These are phyloP conservation scores for Rhodofomes roseus DNA, from an alignment of 1,284 basidiomycete genomes.

Conservation along the genomic window DNA sequence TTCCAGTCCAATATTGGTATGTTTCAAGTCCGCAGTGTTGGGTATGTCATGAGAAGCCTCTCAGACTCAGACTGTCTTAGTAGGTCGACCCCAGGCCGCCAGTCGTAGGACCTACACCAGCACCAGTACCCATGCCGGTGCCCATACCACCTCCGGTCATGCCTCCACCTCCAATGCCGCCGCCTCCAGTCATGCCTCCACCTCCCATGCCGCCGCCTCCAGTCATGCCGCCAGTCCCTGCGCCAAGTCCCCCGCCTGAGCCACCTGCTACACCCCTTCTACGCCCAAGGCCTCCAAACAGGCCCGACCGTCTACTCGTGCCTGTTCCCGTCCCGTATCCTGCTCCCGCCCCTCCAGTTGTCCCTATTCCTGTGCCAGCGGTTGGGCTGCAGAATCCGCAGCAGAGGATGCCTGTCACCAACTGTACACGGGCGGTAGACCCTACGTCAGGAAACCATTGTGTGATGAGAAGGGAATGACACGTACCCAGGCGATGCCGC, in stretches of 20 bases:
- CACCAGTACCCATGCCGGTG: slow-evolving; percentile 2
- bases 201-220: neutral
- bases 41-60: neutral
- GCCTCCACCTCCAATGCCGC: neutral
- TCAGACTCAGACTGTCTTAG: neutral
- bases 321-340: slow-evolving; percentile 4
- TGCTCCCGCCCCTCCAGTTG: neutral
- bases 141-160: neutral
- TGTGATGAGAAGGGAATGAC: neutral
- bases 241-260: neutral
- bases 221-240: neutral
- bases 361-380: neutral
- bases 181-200: neutral
- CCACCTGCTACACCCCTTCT: slow-evolving; percentile 1
- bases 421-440: neutral
- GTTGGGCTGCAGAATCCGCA: slow-evolving; percentile 5
- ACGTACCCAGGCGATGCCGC: slow-evolving; percentile 8
- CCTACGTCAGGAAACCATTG: neutral
- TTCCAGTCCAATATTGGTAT: neutral
- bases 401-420: slow-evolving; percentile 7
- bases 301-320: neutral
- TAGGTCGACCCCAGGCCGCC: neutral
- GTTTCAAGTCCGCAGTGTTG: neutral
- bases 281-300: neutral
- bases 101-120: neutral